These are phyloP conservation scores for Diaporthe amygdali DNA, from an alignment of 2,329 filamentous ascomycete genomes.

Conservation along the genomic window DNA sequence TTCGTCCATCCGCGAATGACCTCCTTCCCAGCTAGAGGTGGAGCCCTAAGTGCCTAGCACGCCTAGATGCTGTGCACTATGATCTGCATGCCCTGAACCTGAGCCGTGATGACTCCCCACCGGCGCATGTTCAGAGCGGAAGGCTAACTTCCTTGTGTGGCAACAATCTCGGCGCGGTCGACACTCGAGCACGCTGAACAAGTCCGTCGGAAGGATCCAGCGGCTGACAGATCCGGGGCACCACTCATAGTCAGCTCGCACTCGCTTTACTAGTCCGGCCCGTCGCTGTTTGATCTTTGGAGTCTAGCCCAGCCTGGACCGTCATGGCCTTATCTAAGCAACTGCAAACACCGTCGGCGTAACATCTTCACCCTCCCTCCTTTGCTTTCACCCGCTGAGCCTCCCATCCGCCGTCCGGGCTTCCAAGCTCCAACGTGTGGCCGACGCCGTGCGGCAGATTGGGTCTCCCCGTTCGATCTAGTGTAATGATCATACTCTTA, in stretches of 20 bases:
- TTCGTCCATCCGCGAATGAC: not conserved
- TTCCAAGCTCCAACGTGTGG: not conserved
- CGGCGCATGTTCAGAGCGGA: not conserved
- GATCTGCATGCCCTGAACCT: too few species aligned
- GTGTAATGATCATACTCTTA: not conserved
- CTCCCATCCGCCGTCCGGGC: not conserved
- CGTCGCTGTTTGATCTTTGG: too few species aligned
- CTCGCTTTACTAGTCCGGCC: not conserved
- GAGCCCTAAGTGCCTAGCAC: not conserved
- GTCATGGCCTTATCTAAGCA: not conserved
- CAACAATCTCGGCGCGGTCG: not conserved
- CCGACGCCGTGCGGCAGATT: not conserved
- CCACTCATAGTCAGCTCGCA: not conserved
- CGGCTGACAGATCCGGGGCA: not conserved
- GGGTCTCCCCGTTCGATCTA: not conserved
- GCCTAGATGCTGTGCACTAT: too few species aligned
- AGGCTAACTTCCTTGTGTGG: not conserved
- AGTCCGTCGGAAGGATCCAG: not conserved
- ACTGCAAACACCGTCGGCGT: not conserved
- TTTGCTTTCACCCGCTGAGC: not conserved
- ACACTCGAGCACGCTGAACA: not conserved
- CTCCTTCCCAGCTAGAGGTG: not conserved
- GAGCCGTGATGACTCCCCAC: too few species aligned
- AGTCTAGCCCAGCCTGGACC: not conserved
- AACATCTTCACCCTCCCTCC: not conserved